These are phyloP conservation scores for Nitzschia sp. DNA, from an alignment of 108 stramenopile species.

Conservation along the genomic window DNA sequence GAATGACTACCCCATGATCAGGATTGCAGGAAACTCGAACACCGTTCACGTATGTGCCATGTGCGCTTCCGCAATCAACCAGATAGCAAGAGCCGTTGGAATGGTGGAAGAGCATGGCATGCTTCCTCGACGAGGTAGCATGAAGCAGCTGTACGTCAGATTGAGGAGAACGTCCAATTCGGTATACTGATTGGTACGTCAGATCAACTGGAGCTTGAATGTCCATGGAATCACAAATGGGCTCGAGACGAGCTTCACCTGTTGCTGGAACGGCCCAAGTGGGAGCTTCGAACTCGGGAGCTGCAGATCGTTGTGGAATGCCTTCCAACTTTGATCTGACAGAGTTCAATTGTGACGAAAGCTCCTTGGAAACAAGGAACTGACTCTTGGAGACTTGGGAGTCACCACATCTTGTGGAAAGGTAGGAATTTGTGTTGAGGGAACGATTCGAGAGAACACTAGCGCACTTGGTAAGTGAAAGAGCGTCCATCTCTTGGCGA, in stretches of 20 bases:
- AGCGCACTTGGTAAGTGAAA: slow-evolving; percentile 8
- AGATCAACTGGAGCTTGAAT: slow-evolving; percentile 66
- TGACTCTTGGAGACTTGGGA: slow-evolving; percentile 8
- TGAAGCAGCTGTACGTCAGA: slow-evolving; percentile 71
- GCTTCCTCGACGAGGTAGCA: slow-evolving; percentile 65
- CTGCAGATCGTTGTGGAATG: slow-evolving; percentile 6
- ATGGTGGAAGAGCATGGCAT: slow-evolving; percentile 84
- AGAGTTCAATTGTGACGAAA: slow-evolving; percentile 26
- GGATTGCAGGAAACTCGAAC: slow-evolving; percentile 50
- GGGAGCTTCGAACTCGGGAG: slow-evolving; percentile 55
- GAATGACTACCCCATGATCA: slow-evolving; percentile 52
- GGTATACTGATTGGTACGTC: slow-evolving; percentile 56
- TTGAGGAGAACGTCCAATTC: slow-evolving; percentile 69
- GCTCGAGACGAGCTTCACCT: slow-evolving; percentile 74
- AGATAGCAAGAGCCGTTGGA: slow-evolving; percentile 80
- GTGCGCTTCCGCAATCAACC: slow-evolving; percentile 78
- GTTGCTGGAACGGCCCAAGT: slow-evolving; percentile 76
- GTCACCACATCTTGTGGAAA: not conserved
- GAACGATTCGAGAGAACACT: slow-evolving; percentile 1
- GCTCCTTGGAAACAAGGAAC: slow-evolving; percentile 16
- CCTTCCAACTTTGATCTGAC: not conserved
- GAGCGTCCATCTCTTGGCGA: slow-evolving; percentile 22
- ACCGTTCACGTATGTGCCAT: slow-evolving; percentile 80
- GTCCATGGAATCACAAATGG: slow-evolving; percentile 60
- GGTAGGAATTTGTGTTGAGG: slow-evolving; percentile 12